Base-by-base conservation (phyloP, 805 yeast species). In the Kluyveromyces lactis region DNA sequence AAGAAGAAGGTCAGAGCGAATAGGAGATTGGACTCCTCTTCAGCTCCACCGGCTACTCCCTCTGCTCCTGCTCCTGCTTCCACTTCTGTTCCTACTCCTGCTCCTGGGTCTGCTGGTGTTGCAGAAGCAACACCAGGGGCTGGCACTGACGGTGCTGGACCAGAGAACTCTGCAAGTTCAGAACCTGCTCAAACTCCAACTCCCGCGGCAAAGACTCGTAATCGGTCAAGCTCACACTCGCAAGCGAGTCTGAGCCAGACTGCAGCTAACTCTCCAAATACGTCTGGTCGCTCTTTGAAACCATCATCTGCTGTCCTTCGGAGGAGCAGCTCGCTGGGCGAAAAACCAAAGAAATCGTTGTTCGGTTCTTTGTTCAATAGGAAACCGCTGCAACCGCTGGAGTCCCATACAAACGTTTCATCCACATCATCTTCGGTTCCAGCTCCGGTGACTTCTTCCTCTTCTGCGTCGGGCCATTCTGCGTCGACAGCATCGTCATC, bases 1-100 rank as follows among this genome's bases (percentile, higher is more conserved):
- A 79, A 79, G 37, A 36, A 33, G 32, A 29, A 33, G 38, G 36
- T 28, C 13, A 43, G 39, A 34, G 13, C 28, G 24, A 34, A 30
- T 30, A 11, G 13, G 31, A 26, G 30, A 18, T 27, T 21, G 24
- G 24, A 21, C 8, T 21, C 24, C 8, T 21, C 19, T 26, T 33
- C 35, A 36, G 27, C 26, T 16, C 26, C 16, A 29, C 26, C 39
- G 34, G 27, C 11, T 9, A 12, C 27, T 9, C 11, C 27, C 12
- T 12, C 27, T 24, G 27, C 11, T 9, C 11, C 27, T 12, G 27
- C 27, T 24, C 11, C 11, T 24, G 27, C 11, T 9, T 9, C 27
- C 11, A 12, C 27, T 24, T 12, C 27, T 24, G 27, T 9, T 9
- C 11, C 27, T 12, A 12, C 27, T 24, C 11, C 11, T 9, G 27